Base-by-base conservation (phyloP, 768 basidiomycete genomes). In the Hortiboletus campestris region DNA sequence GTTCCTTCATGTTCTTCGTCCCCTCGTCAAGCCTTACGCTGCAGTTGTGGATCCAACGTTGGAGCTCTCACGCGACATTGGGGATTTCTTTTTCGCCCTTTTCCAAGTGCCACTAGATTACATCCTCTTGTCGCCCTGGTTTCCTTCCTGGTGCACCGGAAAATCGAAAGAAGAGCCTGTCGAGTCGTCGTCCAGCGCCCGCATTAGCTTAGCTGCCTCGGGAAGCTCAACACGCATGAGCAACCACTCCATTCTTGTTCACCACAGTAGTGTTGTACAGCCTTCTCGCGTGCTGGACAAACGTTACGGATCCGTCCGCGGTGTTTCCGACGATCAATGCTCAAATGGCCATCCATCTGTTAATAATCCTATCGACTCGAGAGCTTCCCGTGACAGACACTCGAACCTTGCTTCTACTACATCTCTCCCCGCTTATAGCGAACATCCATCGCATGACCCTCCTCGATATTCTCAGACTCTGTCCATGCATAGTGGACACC, bases 1-100 rank as follows among this genome's bases (percentile, higher is more conserved):
- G 43, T 91, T 83, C 63, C 76, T 94, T 19, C 88, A 94, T 68
- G 70, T 92, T 52, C 79, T 94, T 12, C 88, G 91, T 19, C 91
- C 92, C 16, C 65, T 88, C 32, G 68, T 93, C 63, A 88, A 85
- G 64, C 91, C 91, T 7, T 89, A 94, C 63, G 79, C 81, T 14
- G 62, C 75, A 6, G 79, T 85, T 1, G 72, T 93, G 35, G 91
- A 94, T 65, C 75, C 82, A 16, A 53, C 79, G 13, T 75, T 91
- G 29, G 86, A 89, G 51, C 57, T 88, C 25, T 70, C 77, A 36
- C 78, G 82, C 48, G 82, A 85, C 69, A 62, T 85, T 43, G 85
- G 87, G 20, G 90, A 92, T 67, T 75, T 89, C 46, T 46, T 84
- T 36, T 71, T 81, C 10, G 57, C 80, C 22, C 64, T 76, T 42